phyloP scores from a whole-genome alignment of 2,329 filamentous ascomycete genomes.

The Dactylellina sp. region DNA sequence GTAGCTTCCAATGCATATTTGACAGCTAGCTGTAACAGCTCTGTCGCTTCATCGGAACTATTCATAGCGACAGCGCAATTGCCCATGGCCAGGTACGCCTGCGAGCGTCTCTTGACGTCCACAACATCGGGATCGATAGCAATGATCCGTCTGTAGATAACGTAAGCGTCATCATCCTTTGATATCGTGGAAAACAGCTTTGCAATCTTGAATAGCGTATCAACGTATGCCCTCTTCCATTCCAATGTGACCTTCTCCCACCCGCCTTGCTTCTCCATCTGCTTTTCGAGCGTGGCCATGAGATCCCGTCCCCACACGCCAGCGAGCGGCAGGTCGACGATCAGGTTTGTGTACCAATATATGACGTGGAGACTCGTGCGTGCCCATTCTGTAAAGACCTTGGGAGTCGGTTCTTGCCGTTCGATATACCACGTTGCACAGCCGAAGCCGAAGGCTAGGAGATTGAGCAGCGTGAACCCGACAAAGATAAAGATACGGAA shows the following conservation, averaged over 20 bases:
- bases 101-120: conserved; percentile 36
- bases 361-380: conserved; percentile 32
- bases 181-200: conserved; percentile 20
- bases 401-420: conserved; percentile 34
- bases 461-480: conserved; percentile 38
- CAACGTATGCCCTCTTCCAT: conserved; percentile 37
- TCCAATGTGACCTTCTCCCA: conserved; percentile 45
- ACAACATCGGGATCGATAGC: conserved; percentile 38
- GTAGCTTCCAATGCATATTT: conserved; percentile 38
- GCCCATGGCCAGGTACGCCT: conserved; percentile 38
- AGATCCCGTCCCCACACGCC: conserved; percentile 22
- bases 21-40: conserved; percentile 34
- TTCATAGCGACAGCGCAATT: conserved; percentile 21
- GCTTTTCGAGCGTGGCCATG: conserved; percentile 32
- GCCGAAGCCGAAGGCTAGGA: conserved; percentile 36
- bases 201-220: conserved; percentile 36
- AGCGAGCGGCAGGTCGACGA: conserved; percentile 28
- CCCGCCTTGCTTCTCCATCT: conserved; percentile 48
- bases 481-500: conserved; percentile 42
- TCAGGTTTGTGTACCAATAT: conserved; percentile 33
- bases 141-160: conserved; percentile 43
- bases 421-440: conserved; percentile 40
- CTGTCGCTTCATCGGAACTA: conserved; percentile 24
- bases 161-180: conserved; percentile 49
- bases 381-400: conserved; percentile 39